Base-by-base conservation (phyloP, 345 rosid genomes). In the Gossypium australe region DNA sequence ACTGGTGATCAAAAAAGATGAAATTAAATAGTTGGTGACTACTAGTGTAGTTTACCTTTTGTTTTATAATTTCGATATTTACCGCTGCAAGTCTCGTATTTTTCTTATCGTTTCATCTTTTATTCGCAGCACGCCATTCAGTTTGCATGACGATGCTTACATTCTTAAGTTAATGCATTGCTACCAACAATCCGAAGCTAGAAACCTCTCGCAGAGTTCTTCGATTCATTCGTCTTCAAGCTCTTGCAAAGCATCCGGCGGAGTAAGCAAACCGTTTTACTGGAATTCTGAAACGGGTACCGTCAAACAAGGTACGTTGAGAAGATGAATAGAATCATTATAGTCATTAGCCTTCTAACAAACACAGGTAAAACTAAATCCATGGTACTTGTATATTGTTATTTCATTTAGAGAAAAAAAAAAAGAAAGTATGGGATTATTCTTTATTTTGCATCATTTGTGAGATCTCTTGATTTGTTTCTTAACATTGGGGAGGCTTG, bases 191-290 rank as follows among this genome's bases (percentile, higher is more conserved):
- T 73, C 68, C 0, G 80, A 71, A 45, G 78, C 78, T 56, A 67
- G 76, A 56, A 63, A 45, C 2, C 56, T 71, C 18, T 78, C 80
- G 24, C 85, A 59, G 64, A 55, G 70, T 67, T 73, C 80, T 41
- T 83, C 82, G 12, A 74, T 82, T 56, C 84, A 75, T 71, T 84
- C 82, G 29, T 82, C 81, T 66, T 82, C 84, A 17, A 80, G 83
- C 70, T 86, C 83, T 75, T 81, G 78, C 71, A 78, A 83, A 66
- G 83, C 82, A 67, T 69, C 81, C 41, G 83, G 80, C 41, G 83
- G 81, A 63, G 72, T 83, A 70, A 76, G 79, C 11, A 72, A 79
- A 72, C 79, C 84, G 0, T 85, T 78, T 74, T 41, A 60, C 77
- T 74, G 76, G 81, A 83, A 83, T 80, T 73, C 83, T 22, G 81